Conservation (phyloP, 164 flowering plant species). For the Vitis rupestris region DNA sequence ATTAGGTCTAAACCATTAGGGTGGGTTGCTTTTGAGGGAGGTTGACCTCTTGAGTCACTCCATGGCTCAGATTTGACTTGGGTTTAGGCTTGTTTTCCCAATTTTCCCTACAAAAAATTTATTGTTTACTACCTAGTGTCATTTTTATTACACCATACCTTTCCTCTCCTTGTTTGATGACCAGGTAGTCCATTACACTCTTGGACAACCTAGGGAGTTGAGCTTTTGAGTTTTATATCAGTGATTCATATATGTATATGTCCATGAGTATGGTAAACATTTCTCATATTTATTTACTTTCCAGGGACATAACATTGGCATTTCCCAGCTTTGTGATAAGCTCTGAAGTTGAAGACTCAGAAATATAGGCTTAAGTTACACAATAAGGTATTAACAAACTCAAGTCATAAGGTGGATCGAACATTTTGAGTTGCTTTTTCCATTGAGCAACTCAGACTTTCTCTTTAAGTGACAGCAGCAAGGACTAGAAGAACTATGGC, state of each 20-base stretch:
- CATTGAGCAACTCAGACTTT: too few relatives aligned
- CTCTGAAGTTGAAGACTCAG: slow-evolving; percentile 64
- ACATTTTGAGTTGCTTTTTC: too few relatives aligned
- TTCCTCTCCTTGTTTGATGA: not conserved
- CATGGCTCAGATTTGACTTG: not conserved
- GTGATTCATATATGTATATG: not conserved
- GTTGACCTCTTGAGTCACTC: not conserved
- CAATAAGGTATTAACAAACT: too few relatives aligned
- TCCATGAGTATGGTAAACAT: too few relatives aligned
- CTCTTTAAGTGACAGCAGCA: too few relatives aligned
- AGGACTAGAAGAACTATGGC: too few relatives aligned
- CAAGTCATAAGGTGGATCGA: too few relatives aligned
- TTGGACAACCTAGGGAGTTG: not conserved
- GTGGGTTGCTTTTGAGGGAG: not conserved
- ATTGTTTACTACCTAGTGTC: not conserved
- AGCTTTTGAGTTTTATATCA: slow-evolving; percentile 1
- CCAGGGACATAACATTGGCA: slow-evolving; percentile 79
- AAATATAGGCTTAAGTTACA: slow-evolving; percentile 7
- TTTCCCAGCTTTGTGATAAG: slow-evolving; percentile 84
- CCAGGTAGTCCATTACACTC: not conserved
- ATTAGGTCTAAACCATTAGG: too few relatives aligned
- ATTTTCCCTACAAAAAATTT: not conserved
- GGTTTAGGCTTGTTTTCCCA: not conserved
- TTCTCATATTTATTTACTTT: slow-evolving; percentile 5
- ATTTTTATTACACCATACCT: not conserved